Conservation (phyloP, 2,329 filamentous ascomycete species). For the Emmonsiellopsis sp. region DNA sequence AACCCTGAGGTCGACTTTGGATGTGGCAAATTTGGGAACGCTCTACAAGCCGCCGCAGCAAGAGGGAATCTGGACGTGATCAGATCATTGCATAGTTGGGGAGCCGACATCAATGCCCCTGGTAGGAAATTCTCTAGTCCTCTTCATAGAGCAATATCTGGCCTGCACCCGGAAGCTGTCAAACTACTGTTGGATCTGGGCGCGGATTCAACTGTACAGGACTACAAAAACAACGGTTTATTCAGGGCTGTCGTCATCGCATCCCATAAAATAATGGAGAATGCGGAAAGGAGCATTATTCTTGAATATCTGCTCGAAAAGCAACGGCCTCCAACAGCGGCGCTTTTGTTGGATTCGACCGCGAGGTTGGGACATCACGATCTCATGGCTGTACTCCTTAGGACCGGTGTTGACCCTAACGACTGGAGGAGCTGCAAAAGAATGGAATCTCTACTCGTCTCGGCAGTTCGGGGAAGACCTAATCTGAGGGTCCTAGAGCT, state of each 20-base stretch:
- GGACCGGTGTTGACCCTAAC: too few relatives aligned
- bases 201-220: background rate
- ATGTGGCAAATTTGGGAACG: background rate
- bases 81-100: background rate
- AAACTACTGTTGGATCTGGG: background rate
- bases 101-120: background rate
- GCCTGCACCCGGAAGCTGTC: background rate
- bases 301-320: too few relatives aligned
- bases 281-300: too few relatives aligned
- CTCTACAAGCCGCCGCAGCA: background rate
- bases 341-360: too few relatives aligned
- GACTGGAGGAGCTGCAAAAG: too few relatives aligned
- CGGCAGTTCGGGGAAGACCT: too few relatives aligned
- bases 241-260: background rate
- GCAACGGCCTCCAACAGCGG: too few relatives aligned
- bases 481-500: too few relatives aligned
- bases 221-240: background rate
- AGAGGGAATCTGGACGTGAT: background rate
- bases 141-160: background rate
- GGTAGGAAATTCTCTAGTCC: background rate
- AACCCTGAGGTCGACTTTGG: background rate
- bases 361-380: too few relatives aligned
- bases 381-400: too few relatives aligned
- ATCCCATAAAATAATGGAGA: background rate
- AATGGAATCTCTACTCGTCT: too few relatives aligned